phyloP scores from a whole-genome alignment of 768 basidiomycete genomes.

The Bullera alba region DNA sequence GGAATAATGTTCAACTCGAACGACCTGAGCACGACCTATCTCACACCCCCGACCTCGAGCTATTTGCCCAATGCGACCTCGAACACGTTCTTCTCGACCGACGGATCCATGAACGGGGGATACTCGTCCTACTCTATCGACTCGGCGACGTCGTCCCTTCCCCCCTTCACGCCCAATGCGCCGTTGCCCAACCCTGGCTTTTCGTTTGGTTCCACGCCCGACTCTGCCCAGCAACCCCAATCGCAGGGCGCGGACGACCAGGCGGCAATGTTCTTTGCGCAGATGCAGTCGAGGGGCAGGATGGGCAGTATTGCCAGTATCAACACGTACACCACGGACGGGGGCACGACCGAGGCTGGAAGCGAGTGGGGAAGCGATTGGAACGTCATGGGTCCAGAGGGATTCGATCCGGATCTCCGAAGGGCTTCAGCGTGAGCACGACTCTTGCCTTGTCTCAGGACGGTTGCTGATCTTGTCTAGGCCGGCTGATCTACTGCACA shows the following conservation, averaged over 20 bases:
- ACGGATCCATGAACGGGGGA: not conserved
- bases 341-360: conserved; percentile 9
- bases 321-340: conserved; percentile 26
- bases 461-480: conserved; percentile 21
- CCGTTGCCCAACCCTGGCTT: conserved; percentile 39
- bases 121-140: no score
- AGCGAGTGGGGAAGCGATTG: conserved; percentile 19
- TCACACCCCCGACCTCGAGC: conserved; percentile 19
- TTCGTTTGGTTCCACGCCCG: conserved; percentile 28
- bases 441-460: not conserved
- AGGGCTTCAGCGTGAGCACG: conserved; percentile 42
- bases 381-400: conserved; percentile 7
- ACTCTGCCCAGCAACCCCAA: not conserved
- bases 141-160: not conserved
- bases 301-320: conserved; percentile 37
- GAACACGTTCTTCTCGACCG: conserved; percentile 1
- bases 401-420: conserved; percentile 27
- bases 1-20: conserved; percentile 8
- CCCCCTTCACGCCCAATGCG: conserved; percentile 11
- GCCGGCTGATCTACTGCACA: conserved; percentile 27
- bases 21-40: conserved; percentile 19
- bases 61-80: conserved; percentile 4
- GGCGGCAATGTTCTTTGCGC: conserved; percentile 11
- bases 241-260: conserved; percentile 4
- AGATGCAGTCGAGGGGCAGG: conserved; percentile 23